Evolutionary conservation across 805 yeast genomes (phyloP), one percentile per base, ranked within the genome.

Genomic region (Ogataea chonburiensis): DNA sequence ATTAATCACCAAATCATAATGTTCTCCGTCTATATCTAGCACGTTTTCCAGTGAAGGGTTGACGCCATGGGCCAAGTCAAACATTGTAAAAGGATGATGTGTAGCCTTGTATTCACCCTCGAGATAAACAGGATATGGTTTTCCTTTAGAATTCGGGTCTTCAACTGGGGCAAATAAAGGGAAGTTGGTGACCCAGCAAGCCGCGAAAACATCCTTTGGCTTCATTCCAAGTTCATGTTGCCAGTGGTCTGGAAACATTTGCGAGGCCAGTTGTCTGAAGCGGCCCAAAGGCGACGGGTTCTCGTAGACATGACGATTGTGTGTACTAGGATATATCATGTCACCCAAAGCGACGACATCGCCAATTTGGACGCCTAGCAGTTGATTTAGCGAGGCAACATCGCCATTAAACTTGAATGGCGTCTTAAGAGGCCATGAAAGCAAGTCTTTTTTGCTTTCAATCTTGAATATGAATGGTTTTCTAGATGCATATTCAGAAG

Each of bases 31-130:
- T 2, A 82, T 87, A 24, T 64, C 56, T 17, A 86, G 60, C 5
- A 27, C 30, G 17, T 26, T 34, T n/a, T 19, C 31, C 21, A 12
- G 12, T 10, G 37, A 21, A 9, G 37, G 37, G 21, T 10, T 21
- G 14, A 27, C 7, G 5, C 31, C 31, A n/a, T 34, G 37, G 5
- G 11, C 11, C 16, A 34, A 14, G 19, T 34, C 37, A 10, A 81
- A 84, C 98, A 93, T 93, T 0, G 99, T 93, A 64, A 93, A 93
- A 4, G 99, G 99, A 57, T 93, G 99, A 56, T 93, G 99, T 0
- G 97, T 89, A 0, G 98, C 75, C 24, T 72, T 77, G 31, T 68
- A 70, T 7, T 56, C 49, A 1, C 49, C 36, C 24, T 45, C 56
- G 50, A 77, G 73, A 55, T 87, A 91, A 2, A 31, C 45, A 2